A percentile compares a stretch with the other conserved stretches of the same genome.
These are phyloP conservation scores for Colletotrichum abscissum DNA, from an alignment of 2,329 filamentous ascomycete genomes.

Conservation along the genomic window DNA sequence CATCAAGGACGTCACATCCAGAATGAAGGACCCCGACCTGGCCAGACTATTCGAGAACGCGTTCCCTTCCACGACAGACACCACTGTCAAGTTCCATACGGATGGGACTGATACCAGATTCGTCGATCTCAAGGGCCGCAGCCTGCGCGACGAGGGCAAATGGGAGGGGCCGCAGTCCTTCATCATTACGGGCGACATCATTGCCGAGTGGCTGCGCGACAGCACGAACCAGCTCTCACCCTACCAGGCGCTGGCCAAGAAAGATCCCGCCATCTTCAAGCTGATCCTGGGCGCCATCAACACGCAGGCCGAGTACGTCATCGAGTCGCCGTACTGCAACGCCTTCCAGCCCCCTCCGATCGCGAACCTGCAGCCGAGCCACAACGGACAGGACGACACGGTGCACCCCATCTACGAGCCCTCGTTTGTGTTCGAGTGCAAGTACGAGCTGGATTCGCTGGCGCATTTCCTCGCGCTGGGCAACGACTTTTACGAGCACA, in stretches of 20 bases:
- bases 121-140: conserved; percentile 40
- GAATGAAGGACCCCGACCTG: conserved; percentile 86
- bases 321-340: conserved; percentile 96
- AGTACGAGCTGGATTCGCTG: conserved; percentile 97
- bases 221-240: conserved; percentile 93
- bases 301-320: conserved; percentile 94
- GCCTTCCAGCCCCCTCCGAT: conserved; percentile 95
- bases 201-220: conserved; percentile 92
- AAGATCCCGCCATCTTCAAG: conserved; percentile 80
- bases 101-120: conserved; percentile 60
- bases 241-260: conserved; percentile 86
- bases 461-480: conserved; percentile 88
- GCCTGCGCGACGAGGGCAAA: conserved; percentile 63
- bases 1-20: conserved; percentile 82
- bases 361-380: conserved; percentile 76
- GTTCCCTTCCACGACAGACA: conserved; percentile 92
- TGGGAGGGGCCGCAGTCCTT: conserved; percentile 93
- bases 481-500: conserved; percentile 88
- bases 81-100: conserved; percentile 88
- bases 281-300: conserved; percentile 94
- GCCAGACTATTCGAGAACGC: conserved; percentile 95
- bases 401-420: conserved; percentile 92
- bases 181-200: conserved; percentile 92
- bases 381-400: conserved; percentile 83
- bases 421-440: conserved; percentile 93